Percentiles rank a stretch among this genome's conserved stretches.
Evolutionary conservation across 768 basidiomycete species (phyloP).

Genomic region (Saitozyma sp.): DNA sequence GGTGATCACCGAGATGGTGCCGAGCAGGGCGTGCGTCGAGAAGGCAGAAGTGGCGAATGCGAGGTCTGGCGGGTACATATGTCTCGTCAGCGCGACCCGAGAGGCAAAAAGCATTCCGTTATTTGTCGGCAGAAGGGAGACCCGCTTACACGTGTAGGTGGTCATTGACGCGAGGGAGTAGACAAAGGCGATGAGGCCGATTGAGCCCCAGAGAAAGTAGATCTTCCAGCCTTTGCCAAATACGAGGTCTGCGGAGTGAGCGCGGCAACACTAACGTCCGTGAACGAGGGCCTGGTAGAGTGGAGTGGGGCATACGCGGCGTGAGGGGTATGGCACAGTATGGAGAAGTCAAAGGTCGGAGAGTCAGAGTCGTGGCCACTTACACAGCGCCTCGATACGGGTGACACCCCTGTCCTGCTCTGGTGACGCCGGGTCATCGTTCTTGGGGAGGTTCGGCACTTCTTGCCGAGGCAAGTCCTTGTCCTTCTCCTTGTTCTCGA

Average conservation of each 20-base stretch:
- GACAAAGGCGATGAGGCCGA: slow-evolving; percentile 35
- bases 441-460: too few relatives aligned
- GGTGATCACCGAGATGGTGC: slow-evolving; percentile 45
- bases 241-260: slow-evolving; percentile 28
- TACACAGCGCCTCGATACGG: slow-evolving; percentile 42
- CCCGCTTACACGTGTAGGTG: slow-evolving; percentile 18
- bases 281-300: not conserved
- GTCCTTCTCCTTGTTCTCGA: too few relatives aligned
- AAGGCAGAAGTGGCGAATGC: slow-evolving; percentile 46
- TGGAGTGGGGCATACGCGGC: too few relatives aligned
- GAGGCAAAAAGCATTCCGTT: too few relatives aligned
- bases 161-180: slow-evolving; percentile 26
- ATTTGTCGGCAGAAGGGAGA: too few relatives aligned
- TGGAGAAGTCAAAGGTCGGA: too few relatives aligned
- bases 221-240: slow-evolving; percentile 41
- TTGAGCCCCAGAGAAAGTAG: slow-evolving; percentile 33
- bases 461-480: too few relatives aligned
- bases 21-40: slow-evolving; percentile 44
- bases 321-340: too few relatives aligned
- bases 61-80: slow-evolving; percentile 12
- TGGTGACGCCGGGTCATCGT: too few relatives aligned
- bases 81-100: slow-evolving; percentile 9
- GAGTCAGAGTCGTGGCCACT: slow-evolving; percentile 5
- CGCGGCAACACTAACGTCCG: not conserved
- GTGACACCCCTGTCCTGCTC: slow-evolving; percentile 41